Evolutionary conservation across 177 flowering plant species (phyloP), one percentile per base, ranked within the genome.

Genomic region (Vitis hybrid): DNA sequence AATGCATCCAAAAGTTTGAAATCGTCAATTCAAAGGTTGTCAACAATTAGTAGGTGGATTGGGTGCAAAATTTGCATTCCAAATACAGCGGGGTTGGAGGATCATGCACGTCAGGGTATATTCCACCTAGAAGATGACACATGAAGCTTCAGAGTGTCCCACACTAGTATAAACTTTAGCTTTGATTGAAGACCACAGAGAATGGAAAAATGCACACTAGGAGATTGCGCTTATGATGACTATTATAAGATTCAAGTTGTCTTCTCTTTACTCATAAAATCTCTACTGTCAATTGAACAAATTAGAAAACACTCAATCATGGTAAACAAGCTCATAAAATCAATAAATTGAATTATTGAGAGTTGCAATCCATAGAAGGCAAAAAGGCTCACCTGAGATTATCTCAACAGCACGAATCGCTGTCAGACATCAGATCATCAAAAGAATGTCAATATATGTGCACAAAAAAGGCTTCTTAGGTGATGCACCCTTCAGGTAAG

Each of bases 401-500:
- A 70, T 74, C 72, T 52, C 60, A 68, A 69, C 57, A 80, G 58
- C 48, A 52, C 48, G 18, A 65, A 18, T 64, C 40, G 70, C 75
- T 51, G 72, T 78, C 71, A 67, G 62, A 62, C 64, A 57, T 56
- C 73, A 70, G 72, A 64, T 57, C 67, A 60, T 68, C 58, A 75
- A 75, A 80, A 81, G 65, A 80, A 79, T 78, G 74, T 62, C 62
- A 78, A 74, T 70, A 45, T 61, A 73, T 67, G 74, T 78, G 82
- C 72, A 77, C 45, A 68, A 66, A 65, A 26, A 62, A 77, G 56
- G 59, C 61, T 57, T 60, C 48, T 60, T 60, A 54, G 66, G 34
- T 68, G 19, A 48, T 70, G 74, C 63, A 62, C 57, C 66, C 69
- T 71, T 82, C 83, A 86, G 63, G 72, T 66, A 67, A 87, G 81